phyloP scores from a whole-genome alignment of 371 early-diverging fungal genomes.

The Furculomyces boomerangus region DNA sequence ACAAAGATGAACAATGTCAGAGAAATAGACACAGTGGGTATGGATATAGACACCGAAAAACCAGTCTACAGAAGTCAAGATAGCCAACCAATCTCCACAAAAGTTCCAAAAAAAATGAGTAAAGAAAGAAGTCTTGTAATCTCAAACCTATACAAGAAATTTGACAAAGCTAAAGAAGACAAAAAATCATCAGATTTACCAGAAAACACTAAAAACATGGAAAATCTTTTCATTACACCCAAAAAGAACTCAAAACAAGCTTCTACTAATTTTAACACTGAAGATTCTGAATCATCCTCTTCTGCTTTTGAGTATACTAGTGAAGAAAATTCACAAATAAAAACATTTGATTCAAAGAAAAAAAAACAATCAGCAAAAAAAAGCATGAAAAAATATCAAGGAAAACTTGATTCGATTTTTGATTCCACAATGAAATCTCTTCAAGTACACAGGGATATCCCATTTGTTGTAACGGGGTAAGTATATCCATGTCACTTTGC shows the following conservation, averaged over 20 bases:
- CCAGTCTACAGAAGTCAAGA: neutral
- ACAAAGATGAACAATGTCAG: neutral
- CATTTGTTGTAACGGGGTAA: slow-evolving; percentile 16
- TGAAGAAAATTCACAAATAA: too few relatives aligned
- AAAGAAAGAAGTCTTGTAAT: neutral
- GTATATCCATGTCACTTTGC: neutral
- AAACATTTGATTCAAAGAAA: neutral
- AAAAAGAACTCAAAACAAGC: slow-evolving; percentile 1
- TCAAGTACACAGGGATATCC: slow-evolving; percentile 24
- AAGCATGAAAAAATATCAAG: slow-evolving; percentile 1
- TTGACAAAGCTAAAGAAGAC: slow-evolving; percentile 1
- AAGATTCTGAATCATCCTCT: neutral
- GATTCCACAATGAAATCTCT: slow-evolving; percentile 3
- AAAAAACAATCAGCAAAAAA: slow-evolving; percentile 3
- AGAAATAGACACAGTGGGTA: neutral
- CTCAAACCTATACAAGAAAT: neutral
- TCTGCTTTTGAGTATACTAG: neutral
- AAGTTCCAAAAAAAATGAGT: slow-evolving; percentile 11
- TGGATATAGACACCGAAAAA: neutral
- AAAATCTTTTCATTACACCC: neutral
- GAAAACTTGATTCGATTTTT: neutral
- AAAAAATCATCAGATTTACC: neutral
- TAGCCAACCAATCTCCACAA: slow-evolving; percentile 15
- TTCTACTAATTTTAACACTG: neutral
- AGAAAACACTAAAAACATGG: neutral